Evolutionary conservation across 192 early-diverging fungal genomes (phyloP), one percentile per base, ranked within the genome.

Genomic region (Linnemannia exigua): DNA sequence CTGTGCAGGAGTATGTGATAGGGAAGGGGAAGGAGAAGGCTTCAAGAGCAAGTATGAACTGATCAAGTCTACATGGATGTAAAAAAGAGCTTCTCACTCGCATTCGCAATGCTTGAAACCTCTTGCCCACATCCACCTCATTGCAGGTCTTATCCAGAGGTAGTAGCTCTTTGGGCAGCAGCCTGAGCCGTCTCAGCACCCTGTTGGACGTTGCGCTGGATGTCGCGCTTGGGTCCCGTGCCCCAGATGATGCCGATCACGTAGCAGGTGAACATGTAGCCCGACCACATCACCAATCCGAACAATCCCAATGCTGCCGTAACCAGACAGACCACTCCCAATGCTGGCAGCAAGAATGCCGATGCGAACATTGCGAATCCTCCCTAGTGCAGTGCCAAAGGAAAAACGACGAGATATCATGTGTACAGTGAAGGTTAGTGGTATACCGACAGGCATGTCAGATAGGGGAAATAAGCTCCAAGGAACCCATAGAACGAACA

Each of bases 331-430:
- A 70, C 74, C 15, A 86, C 58, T 0, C 78, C 79, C 61, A 86
- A 25, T 0, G 75, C 78, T 33, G 84, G 84, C 47, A 86, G 28
- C 52, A 86, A 52, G 71, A 86, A 80, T 8, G 70, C 31, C 28
- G 79, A 80, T 15, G 61, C 84, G 48, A 86, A 77, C 38, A 75
- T 66, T 3, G 75, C 73, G 47, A 79, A 80, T 1, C 84, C 84
- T 22, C 81, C 81, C 81, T 84, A 84, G 37, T 25, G 41, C n/a
- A n/a, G n/a, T n/a, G n/a, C n/a, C n/a, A n/a, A n/a, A n/a, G n/a
- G n/a, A n/a, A n/a, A n/a, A n/a, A n/a, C n/a, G 28, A 63, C 31
- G 12, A 44, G 20, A 35, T 8, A 19, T 47, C 28, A 19, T 6
- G 36, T 14, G 31, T 63, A 63, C 4, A 20, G 12, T 52, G 50